Evolutionary conservation across 2,329 filamentous ascomycete species (phyloP).

Genomic region (Beauveria asiatica): DNA sequence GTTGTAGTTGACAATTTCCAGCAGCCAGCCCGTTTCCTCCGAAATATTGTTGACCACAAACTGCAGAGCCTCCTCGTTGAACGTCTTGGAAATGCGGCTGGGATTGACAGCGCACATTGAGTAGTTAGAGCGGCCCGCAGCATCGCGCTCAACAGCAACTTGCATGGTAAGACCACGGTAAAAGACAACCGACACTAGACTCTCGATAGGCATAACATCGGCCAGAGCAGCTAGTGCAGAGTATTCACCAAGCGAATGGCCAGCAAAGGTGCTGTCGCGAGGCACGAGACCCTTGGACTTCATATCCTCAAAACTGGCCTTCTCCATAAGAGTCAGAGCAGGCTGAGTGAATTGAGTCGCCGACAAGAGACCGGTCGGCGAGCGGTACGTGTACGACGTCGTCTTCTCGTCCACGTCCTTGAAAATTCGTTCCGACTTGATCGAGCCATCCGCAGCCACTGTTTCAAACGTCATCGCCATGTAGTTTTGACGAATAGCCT

Average conservation of each 20-base stretch:
- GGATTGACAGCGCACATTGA: conserved; percentile 99
- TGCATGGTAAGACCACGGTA: conserved; percentile 99
- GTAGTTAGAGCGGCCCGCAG: conserved; percentile 89
- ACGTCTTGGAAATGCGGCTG: conserved; percentile 94
- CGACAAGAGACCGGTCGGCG: conserved; percentile 86
- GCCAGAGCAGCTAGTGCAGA: conserved; percentile 91
- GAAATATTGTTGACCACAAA: conserved; percentile 95
- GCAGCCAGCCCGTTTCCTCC: conserved; percentile 86
- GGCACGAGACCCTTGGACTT: conserved; percentile 92
- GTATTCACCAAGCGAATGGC: conserved; percentile 97
- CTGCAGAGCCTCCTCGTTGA: conserved; percentile 94
- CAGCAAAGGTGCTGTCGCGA: conserved; percentile 92
- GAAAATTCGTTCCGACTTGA: conserved; percentile 99
- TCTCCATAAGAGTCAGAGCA: conserved; percentile 96
- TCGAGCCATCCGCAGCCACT: conserved; percentile 80
- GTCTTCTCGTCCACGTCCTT: conserved; percentile 93
- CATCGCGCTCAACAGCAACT: conserved; percentile 95
- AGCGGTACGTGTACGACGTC: conserved; percentile 93
- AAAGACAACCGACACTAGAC: conserved; percentile 95
- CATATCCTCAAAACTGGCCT: conserved; percentile 99
- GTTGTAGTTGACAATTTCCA: conserved; percentile 98
- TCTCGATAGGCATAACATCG: conserved; percentile 99
- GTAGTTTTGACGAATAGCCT: conserved; percentile 97
- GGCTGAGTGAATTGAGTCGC: conserved; percentile 98
- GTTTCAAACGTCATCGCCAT: conserved; percentile 99